Conservation (phyloP, 2,329 filamentous ascomycete species). For the Aspergillus amoenus region DNA sequence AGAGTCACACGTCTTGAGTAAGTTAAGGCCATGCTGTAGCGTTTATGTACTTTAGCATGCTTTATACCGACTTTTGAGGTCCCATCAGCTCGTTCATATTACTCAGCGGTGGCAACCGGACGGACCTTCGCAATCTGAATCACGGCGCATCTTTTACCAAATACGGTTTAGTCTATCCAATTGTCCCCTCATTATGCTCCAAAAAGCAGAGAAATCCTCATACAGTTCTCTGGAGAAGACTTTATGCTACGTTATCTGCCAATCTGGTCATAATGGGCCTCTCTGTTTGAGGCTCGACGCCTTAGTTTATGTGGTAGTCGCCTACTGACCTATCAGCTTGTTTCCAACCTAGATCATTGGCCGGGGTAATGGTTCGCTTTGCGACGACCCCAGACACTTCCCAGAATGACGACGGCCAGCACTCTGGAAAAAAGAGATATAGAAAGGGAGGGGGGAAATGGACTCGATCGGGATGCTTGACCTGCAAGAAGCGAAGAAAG, state of each 20-base stretch:
- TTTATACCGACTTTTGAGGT: no score
- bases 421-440: slow-evolving; percentile 19
- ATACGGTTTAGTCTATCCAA: slow-evolving; percentile 20
- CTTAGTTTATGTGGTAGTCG: neutral
- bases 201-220: neutral
- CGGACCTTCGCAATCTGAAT: neutral
- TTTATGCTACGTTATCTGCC: neutral
- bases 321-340: neutral
- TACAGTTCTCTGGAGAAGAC: neutral
- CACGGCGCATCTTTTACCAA: slow-evolving; percentile 19
- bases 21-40: no score
- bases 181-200: neutral
- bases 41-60: no score
- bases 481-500: slow-evolving; percentile 40
- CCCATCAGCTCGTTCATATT: no score
- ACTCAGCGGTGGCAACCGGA: neutral
- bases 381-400: neutral
- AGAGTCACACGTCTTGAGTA: no score
- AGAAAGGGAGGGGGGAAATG: slow-evolving; percentile 32
- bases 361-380: slow-evolving; percentile 5
- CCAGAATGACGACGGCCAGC: neutral
- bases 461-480: slow-evolving; percentile 42
- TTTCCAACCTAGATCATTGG: slow-evolving; percentile 2
- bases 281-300: neutral
- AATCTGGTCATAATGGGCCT: neutral